A percentile compares a stretch with the other conserved stretches of the same genome.
phyloP scores from a whole-genome alignment of 768 basidiomycete genomes.

The Mrakia hoshinonis region DNA sequence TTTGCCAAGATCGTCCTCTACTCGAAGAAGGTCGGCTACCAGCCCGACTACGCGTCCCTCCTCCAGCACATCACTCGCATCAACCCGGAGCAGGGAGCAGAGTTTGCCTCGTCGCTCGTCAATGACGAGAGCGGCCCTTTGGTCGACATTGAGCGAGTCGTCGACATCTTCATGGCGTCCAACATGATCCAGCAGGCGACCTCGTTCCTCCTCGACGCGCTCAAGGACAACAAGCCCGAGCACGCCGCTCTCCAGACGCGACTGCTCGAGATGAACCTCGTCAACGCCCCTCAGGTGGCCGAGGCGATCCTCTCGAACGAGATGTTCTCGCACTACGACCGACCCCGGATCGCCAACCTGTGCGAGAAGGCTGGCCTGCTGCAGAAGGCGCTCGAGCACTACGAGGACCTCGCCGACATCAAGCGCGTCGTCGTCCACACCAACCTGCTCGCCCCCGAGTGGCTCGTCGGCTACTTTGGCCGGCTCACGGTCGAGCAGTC shows the following conservation, averaged over 20 bases:
- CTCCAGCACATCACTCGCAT: slow-evolving; percentile 93
- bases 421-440: slow-evolving; percentile 96
- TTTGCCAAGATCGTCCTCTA: slow-evolving; percentile 93
- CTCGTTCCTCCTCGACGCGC: slow-evolving; percentile 89
- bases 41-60: slow-evolving; percentile 82
- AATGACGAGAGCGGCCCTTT: slow-evolving; percentile 89
- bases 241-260: slow-evolving; percentile 93
- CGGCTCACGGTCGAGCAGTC: slow-evolving; percentile 95
- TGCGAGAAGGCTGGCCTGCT: slow-evolving; percentile 96
- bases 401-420: slow-evolving; percentile 96
- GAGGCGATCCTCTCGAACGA: slow-evolving; percentile 98
- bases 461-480: slow-evolving; percentile 96
- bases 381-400: slow-evolving; percentile 93
- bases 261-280: slow-evolving; percentile 91
- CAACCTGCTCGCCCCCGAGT: slow-evolving; percentile 74
- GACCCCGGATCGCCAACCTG: slow-evolving; percentile 90
- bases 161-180: slow-evolving; percentile 98
- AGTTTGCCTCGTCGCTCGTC: slow-evolving; percentile 88
- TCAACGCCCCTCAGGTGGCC: slow-evolving; percentile 96
- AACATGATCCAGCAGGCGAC: slow-evolving; percentile 99
- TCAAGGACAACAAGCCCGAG: slow-evolving; percentile 97
- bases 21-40: slow-evolving; percentile 91
- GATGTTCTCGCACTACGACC: slow-evolving; percentile 95
- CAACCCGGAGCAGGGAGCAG: slow-evolving; percentile 94
- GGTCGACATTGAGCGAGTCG: slow-evolving; percentile 89